Evolutionary conservation across 179 eudicot species (phyloP).

Genomic region (Spergularia azorica): DNA sequence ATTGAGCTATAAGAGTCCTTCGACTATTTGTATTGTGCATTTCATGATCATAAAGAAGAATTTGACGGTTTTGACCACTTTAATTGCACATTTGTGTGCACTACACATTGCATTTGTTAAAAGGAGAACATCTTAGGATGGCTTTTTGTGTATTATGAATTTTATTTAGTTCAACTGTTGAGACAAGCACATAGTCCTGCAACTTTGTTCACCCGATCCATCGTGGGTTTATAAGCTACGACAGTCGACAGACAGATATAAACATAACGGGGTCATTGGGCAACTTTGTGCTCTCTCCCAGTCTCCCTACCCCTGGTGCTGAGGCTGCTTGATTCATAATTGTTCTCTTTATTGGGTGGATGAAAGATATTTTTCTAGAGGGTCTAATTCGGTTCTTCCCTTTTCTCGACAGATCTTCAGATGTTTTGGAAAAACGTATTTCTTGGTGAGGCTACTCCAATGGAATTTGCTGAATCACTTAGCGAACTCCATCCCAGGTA

Average conservation of each 20-base stretch:
- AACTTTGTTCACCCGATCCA: too few relatives aligned
- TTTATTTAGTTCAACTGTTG: too few relatives aligned
- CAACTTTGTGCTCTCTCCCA: neutral
- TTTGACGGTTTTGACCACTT: neutral
- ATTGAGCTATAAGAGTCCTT: neutral
- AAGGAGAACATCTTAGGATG: too few relatives aligned
- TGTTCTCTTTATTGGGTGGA: neutral
- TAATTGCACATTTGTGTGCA: neutral
- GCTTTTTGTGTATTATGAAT: too few relatives aligned
- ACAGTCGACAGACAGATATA: too few relatives aligned
- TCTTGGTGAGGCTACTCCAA: constrained; percentile 54
- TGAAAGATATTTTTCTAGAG: neutral
- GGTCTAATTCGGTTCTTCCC: neutral
- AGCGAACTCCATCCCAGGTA: constrained; percentile 54
- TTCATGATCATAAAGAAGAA: neutral
- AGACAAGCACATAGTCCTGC: too few relatives aligned
- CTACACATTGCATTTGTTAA: too few relatives aligned
- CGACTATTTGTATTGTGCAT: neutral
- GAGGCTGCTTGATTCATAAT: neutral
- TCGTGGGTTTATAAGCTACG: too few relatives aligned
- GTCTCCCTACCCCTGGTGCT: too few relatives aligned
- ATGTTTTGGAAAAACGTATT: constrained; percentile 76
- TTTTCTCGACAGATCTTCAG: constrained; percentile 48
- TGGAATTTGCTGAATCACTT: constrained; percentile 53
- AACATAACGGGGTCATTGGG: too few relatives aligned